Evolutionary conservation across 2,329 filamentous ascomycete species (phyloP).

Genomic region (Furcasterigmium sp.): DNA sequence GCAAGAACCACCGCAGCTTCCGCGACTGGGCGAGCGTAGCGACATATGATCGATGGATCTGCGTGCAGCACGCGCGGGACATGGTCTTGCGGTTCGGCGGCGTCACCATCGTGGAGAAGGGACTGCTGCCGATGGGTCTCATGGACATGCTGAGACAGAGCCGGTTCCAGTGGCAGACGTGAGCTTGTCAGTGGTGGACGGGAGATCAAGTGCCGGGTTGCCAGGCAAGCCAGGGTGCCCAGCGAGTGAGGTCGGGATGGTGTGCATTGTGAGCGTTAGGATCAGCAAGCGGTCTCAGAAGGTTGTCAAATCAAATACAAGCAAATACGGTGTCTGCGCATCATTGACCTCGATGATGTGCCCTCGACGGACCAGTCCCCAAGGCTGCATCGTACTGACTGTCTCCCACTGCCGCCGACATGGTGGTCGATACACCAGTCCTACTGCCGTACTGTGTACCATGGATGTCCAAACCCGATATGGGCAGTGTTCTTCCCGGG

Average conservation of each 20-base stretch:
- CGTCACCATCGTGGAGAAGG: constrained; percentile 30
- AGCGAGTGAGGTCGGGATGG: not conserved
- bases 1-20: too few relatives aligned
- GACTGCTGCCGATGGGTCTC: constrained; percentile 33
- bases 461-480: too few relatives aligned
- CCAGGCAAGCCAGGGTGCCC: not conserved
- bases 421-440: too few relatives aligned
- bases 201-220: not conserved
- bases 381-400: too few relatives aligned
- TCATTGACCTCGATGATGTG: too few relatives aligned
- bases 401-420: too few relatives aligned
- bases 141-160: constrained; percentile 29
- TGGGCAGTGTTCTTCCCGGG: too few relatives aligned
- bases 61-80: constrained; percentile 29
- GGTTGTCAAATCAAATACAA: not conserved
- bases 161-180: constrained; percentile 30
- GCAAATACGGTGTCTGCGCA: too few relatives aligned
- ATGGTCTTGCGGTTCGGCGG: constrained; percentile 33
- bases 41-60: constrained; percentile 31
- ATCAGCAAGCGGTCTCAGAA: not conserved
- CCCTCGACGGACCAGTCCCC: too few relatives aligned
- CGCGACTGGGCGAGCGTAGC: not conserved
- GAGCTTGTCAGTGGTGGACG: constrained; percentile 1
- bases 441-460: too few relatives aligned
- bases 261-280: not conserved